Evolutionary conservation across 805 yeast genomes (phyloP).

Genomic region (Kuraishia ogatae): DNA sequence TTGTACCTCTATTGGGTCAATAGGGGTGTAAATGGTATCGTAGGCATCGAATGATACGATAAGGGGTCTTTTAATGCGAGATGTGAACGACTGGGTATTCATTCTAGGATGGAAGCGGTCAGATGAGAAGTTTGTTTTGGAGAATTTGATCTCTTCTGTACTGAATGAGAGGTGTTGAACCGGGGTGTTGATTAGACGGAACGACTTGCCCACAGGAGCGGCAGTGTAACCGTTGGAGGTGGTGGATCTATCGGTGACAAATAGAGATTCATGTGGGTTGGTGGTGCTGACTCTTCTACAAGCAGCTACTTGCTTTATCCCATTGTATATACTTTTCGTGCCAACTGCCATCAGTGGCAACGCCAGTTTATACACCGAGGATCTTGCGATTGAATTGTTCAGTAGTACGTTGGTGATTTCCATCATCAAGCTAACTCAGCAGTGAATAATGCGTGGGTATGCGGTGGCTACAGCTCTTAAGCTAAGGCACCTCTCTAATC

Average conservation of each 20-base stretch:
- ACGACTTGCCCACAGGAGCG: background rate
- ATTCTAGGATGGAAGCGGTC: background rate
- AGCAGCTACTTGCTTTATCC: background rate
- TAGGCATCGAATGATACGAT: constrained; percentile 61
- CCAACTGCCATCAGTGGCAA: background rate
- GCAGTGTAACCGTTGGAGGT: background rate
- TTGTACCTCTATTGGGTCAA: constrained; percentile 41
- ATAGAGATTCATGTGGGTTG: background rate
- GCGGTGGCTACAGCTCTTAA: too few relatives aligned
- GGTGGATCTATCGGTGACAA: background rate
- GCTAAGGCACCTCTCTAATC: background rate
- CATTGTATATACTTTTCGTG: background rate
- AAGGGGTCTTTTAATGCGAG: background rate
- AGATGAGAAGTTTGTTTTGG: background rate
- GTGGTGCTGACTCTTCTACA: background rate
- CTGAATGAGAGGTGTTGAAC: background rate
- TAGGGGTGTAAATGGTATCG: constrained; percentile 56
- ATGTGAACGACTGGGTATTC: background rate
- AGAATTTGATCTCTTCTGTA: background rate
- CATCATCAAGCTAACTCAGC: background rate
- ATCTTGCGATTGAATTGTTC: background rate
- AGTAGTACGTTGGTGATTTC: background rate
- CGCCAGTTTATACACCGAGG: background rate
- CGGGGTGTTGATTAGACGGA: background rate
- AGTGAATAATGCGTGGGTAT: too few relatives aligned